These are phyloP conservation scores for Picea engelmannii DNA, from an alignment of 83 land plant species.

Conservation along the genomic window DNA sequence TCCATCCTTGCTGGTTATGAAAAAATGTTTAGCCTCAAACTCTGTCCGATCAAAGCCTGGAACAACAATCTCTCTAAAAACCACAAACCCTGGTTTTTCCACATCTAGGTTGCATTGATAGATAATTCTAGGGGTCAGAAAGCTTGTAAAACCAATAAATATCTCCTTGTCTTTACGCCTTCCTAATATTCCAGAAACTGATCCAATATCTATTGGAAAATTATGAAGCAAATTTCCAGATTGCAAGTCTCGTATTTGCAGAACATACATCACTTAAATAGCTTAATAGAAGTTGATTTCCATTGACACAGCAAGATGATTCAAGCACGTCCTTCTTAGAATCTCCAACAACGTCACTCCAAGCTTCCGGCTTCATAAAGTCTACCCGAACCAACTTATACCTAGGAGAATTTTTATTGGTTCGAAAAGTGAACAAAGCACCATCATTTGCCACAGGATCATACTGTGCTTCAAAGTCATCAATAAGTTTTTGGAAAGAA, in stretches of 20 bases:
- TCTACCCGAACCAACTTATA: conserved; percentile 41
- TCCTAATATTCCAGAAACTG: conserved; percentile 65
- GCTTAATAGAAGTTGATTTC: conserved; percentile 64
- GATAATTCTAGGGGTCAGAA: conserved; percentile 86
- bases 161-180: conserved; percentile 71
- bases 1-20: no score
- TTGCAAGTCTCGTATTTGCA: conserved; percentile 78
- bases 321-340: conserved; percentile 29
- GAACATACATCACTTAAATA: conserved; percentile 86
- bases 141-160: conserved; percentile 86
- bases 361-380: conserved; percentile 17
- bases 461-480: conserved; percentile 88
- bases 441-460: conserved; percentile 84
- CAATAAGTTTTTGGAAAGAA: conserved; percentile 81
- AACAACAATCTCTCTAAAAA: conserved; percentile 71
- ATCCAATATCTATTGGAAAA: conserved; percentile 86
- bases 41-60: conserved; percentile 74
- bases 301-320: conserved; percentile 32
- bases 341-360: conserved; percentile 44
- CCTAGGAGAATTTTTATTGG: conserved; percentile 79
- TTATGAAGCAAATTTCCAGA: conserved; percentile 58
- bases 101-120: conserved; percentile 70
- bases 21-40: no score
- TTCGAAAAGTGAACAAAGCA: no score
- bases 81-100: conserved; percentile 52